Conservation (phyloP, 306 rosid species). For the Corylus heterophylla region DNA sequence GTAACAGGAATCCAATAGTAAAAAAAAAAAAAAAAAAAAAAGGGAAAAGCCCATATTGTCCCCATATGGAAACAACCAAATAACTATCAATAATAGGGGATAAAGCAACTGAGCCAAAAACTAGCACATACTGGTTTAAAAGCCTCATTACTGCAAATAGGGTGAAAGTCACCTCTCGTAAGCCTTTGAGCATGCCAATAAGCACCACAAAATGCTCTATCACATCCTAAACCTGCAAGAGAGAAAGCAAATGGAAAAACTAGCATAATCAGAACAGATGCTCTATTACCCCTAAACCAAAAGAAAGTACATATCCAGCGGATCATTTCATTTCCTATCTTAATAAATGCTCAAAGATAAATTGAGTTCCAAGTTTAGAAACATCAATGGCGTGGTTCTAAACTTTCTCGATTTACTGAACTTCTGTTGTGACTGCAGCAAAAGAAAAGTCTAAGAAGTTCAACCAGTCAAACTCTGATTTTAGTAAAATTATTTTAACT, state of each 20-base stretch:
- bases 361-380: neutral
- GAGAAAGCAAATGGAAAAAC: slow-evolving; percentile 9
- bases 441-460: neutral
- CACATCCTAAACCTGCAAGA: slow-evolving; percentile 79
- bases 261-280: slow-evolving; percentile 10
- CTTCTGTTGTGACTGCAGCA: neutral
- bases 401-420: neutral
- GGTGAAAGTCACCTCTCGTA: slow-evolving; percentile 41
- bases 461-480: neutral
- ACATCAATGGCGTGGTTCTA: neutral
- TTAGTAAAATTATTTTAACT: neutral
- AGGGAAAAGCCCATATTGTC: no score
- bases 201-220: slow-evolving; percentile 86
- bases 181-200: slow-evolving; percentile 70
- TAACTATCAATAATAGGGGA: neutral
- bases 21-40: neutral
- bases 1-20: neutral
- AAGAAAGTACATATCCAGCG: slow-evolving; percentile 20
- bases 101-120: slow-evolving; percentile 15
- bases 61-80: neutral
- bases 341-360: neutral
- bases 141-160: slow-evolving; percentile 63
- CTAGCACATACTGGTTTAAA: slow-evolving; percentile 60
- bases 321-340: slow-evolving; percentile 5
- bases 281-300: slow-evolving; percentile 11